Conservation (phyloP, 495 filamentous ascomycete genomes). For the Neurospora sp. region DNA sequence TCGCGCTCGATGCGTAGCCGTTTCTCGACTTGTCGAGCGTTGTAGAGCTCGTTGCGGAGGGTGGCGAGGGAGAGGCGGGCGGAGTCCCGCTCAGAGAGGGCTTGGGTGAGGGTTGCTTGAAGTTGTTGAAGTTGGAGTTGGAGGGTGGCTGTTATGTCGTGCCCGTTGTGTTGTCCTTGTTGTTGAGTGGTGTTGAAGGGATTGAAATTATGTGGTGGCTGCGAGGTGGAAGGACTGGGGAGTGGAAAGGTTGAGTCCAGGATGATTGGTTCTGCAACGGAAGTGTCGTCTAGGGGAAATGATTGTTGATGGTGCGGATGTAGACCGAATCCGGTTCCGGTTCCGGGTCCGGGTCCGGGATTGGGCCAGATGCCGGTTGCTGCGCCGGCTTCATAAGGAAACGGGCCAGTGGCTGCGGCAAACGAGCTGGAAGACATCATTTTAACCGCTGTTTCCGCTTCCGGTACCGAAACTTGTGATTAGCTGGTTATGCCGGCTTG, state of each 20-base stretch:
- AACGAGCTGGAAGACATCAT: neutral
- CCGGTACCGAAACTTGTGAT: neutral
- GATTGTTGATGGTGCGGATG: neutral
- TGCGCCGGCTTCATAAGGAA: neutral
- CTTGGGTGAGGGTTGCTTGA: neutral
- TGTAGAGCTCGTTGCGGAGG: conserved; percentile 20
- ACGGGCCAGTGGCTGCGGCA: neutral
- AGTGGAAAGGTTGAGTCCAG: neutral
- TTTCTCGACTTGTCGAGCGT: conserved; percentile 15
- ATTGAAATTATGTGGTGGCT: neutral
- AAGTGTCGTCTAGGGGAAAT: neutral
- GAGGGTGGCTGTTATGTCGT: neutral
- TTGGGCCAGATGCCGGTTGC: neutral
- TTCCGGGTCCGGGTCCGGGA: neutral
- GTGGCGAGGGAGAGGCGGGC: conserved; percentile 12
- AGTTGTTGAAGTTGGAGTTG: neutral
- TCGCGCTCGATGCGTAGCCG: conserved; percentile 17
- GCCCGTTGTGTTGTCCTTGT: neutral
- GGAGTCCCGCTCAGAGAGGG: conserved; percentile 12
- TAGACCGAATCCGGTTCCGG: fast-evolving
- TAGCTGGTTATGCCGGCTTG: neutral
- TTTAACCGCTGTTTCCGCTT: neutral
- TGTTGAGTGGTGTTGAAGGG: neutral
- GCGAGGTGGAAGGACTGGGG: neutral
- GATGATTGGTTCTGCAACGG: neutral